Evolutionary conservation across 2,329 filamentous ascomycete species (phyloP).

Genomic region (Neonectria neomacrospora): DNA sequence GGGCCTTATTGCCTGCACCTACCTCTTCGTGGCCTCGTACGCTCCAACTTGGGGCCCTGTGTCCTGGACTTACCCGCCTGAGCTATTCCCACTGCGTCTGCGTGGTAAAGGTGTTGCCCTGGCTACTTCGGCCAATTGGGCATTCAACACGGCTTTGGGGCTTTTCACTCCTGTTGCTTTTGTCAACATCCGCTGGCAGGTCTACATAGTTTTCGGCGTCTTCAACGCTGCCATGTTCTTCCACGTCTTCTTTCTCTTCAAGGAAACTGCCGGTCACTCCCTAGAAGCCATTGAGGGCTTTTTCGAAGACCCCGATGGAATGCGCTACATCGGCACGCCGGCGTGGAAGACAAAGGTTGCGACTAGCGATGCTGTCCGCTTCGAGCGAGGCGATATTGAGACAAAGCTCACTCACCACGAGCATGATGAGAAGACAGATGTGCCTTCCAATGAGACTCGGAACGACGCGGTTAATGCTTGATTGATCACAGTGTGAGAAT

Average conservation of each 20-base stretch:
- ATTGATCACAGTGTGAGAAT: background rate
- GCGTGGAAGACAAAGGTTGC: constrained; percentile 38
- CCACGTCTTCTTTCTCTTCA: constrained; percentile 56
- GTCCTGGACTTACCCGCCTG: constrained; percentile 68
- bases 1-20: constrained; percentile 74
- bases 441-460: background rate
- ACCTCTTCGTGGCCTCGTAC: constrained; percentile 67
- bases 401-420: constrained; percentile 32
- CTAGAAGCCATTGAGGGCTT: constrained; percentile 71
- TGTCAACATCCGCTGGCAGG: constrained; percentile 39
- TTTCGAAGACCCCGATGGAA: constrained; percentile 42
- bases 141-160: constrained; percentile 55
- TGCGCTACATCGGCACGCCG: constrained; percentile 33
- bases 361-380: constrained; percentile 24
- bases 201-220: constrained; percentile 34
- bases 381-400: constrained; percentile 37
- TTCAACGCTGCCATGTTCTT: constrained; percentile 38
- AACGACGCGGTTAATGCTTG: background rate
- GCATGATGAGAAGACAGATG: constrained; percentile 31
- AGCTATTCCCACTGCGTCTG: constrained; percentile 60
- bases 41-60: constrained; percentile 60
- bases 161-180: constrained; percentile 43
- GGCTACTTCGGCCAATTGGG: constrained; percentile 58
- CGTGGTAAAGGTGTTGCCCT: constrained; percentile 64
- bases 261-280: constrained; percentile 58